These are phyloP conservation scores for Penicillium silybi DNA, from an alignment of 495 filamentous ascomycete species.

Conservation along the genomic window DNA sequence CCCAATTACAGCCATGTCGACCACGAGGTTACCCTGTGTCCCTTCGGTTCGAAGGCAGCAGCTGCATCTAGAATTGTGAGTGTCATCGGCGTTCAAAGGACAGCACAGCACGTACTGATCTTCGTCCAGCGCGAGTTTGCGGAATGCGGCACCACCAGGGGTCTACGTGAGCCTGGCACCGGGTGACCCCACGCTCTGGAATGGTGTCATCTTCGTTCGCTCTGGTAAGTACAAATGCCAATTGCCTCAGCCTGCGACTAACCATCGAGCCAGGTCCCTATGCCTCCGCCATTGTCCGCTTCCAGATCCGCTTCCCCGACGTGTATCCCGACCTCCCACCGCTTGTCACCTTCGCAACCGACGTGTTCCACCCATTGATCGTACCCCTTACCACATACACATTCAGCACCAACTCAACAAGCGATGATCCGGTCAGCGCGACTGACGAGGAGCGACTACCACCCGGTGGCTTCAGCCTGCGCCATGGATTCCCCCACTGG, in stretches of 20 bases:
- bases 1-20: constrained; percentile 32
- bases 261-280: constrained; percentile 64
- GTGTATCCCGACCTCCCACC: constrained; percentile 77
- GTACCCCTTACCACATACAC: constrained; percentile 87
- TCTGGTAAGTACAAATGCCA: constrained; percentile 54
- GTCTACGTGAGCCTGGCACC: constrained; percentile 83
- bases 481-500: constrained; percentile 89
- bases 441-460: constrained; percentile 76
- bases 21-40: constrained; percentile 38
- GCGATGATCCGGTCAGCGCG: constrained; percentile 68
- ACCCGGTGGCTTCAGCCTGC: constrained; percentile 81
- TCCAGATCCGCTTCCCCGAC: constrained; percentile 81
- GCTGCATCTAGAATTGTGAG: constrained; percentile 75
- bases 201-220: constrained; percentile 84
- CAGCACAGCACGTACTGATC: neutral
- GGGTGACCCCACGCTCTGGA: constrained; percentile 76
- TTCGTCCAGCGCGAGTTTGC: constrained; percentile 66
- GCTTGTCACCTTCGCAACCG: constrained; percentile 78
- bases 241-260: neutral
- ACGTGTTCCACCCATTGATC: constrained; percentile 92
- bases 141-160: constrained; percentile 74
- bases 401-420: constrained; percentile 71
- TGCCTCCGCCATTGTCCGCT: constrained; percentile 79
- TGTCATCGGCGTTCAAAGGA: neutral
- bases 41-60: constrained; percentile 58